Evolutionary conservation across 2,329 filamentous ascomycete genomes (phyloP), one percentile per base, ranked within the genome.

Genomic region (Coniochaeta pulveracea): DNA sequence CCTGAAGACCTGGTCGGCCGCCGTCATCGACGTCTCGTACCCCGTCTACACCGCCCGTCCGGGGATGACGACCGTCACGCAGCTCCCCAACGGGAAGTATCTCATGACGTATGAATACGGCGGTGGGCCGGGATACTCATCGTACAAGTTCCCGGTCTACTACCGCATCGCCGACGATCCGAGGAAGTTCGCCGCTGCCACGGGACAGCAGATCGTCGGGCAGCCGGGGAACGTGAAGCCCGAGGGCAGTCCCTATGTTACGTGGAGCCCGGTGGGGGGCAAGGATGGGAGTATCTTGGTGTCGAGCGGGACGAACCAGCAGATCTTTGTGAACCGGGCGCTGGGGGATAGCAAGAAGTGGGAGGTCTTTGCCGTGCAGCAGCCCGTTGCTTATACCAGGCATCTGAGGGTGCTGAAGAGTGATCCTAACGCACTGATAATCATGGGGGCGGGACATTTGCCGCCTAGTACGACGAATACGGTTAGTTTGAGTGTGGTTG

Each of bases 81-180:
- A 63, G 46, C 63, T 83, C 59, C 75, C 42, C 22, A 69, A 69
- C 41, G 70, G 66, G 36, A 56, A 72, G 45, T 81, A 67, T 52
- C 69, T 84, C 46, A 71, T 76, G 57, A 64, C 66, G 5, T 80
- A 80, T 50, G 77, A 82, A 49, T 74, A 70, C 41, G 71, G 71
- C 32, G 67, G 52, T 14, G 66, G 42, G 47, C 59, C 47, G 11
- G 46, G 47, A 1, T 42, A 43, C 10, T 37, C 41, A 15, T 43
- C 33, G n/a, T 31, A 43, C 30, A 35, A 32, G 18, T 64, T 61
- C 49, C 57, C 60, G 10, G 57, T 64, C 14, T 57, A 61, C 51
- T 67, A 65, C 51, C 17, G 28, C 11, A 31, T 31, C 18, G 28
- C 28, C n/a, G 28, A 31, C 28, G 28, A 31, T 14, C 28, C 28